Conservation (phyloP, 2,329 filamentous ascomycete genomes). For the Salinomyces thailandicus region DNA sequence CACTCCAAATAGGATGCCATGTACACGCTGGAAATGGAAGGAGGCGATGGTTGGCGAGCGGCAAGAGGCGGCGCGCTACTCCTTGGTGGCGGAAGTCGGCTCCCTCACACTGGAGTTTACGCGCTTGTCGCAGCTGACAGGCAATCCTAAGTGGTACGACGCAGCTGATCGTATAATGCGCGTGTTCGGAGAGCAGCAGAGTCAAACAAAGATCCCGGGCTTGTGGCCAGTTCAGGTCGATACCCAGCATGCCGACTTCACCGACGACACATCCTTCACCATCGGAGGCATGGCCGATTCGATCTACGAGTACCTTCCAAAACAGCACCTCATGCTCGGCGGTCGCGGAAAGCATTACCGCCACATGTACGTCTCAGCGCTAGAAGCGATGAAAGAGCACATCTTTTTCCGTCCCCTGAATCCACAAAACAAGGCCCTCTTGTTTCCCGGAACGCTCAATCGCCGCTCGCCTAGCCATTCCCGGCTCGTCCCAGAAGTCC, state of each 20-base stretch:
- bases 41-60: constrained; percentile 5
- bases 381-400: constrained; percentile 38
- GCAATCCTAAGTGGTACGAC: constrained; percentile 37
- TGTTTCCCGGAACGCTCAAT: constrained; percentile 35
- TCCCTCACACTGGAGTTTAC: constrained; percentile 40
- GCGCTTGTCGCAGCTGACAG: constrained; percentile 35
- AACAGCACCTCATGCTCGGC: constrained; percentile 38
- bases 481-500: constrained; percentile 39
- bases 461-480: constrained; percentile 11
- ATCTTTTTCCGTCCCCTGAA: constrained; percentile 41
- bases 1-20: constrained; percentile 36
- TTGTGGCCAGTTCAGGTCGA: constrained; percentile 39
- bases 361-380: constrained; percentile 38
- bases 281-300: constrained; percentile 28
- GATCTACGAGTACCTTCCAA: constrained; percentile 35
- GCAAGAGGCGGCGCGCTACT: constrained; percentile 9
- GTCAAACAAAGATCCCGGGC: constrained; percentile 33
- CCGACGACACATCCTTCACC: constrained; percentile 29
- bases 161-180: constrained; percentile 34
- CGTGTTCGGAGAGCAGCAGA: constrained; percentile 32
- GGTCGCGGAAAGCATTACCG: constrained; percentile 30
- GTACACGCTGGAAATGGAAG: constrained; percentile 36
- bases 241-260: constrained; percentile 31
- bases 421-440: constrained; percentile 34
- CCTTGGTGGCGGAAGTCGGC: constrained; percentile 35